Evolutionary conservation across 176 grass and related monocot species (phyloP), one percentile per base, ranked within the genome.

Genomic region (Oryza meridionalis): DNA sequence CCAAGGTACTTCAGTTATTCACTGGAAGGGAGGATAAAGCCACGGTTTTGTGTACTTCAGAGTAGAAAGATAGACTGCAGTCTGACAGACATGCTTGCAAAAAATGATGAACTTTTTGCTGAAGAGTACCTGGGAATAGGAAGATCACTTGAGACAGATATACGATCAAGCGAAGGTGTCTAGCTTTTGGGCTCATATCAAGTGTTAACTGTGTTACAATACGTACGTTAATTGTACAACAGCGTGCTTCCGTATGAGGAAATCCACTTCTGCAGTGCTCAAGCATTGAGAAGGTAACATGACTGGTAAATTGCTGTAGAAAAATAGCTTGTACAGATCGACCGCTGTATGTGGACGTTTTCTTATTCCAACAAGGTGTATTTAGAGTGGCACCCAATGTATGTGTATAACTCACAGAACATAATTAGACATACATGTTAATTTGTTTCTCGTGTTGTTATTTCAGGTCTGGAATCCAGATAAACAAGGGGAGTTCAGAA

Each of bases 1-100:
- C 95, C 92, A 42, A 97, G 95, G 66, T 97, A 91, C 73, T 97
- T 97, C 86, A 94, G 92, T 69, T 97, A 94, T 87, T 92, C 83
- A 70, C 86, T 97, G 15, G 88, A 94, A 62, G 84, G 88, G 82
- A 94, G 76, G 79, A 97, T 97, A 70, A 97, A 90, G 25, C 92
- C 88, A 0, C 90, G 92, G 46, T 97, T 91, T 77, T 89, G 38
- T 43, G 61, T 94, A 51, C 29, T 93, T 15, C 70, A 91, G 87
- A 90, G 62, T 62, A 85, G 82, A 85, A 91, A 90, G 25, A 49
- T 86, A 31, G 81, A 97, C 15, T 94, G 84, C 90, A 87, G 82
- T 90, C 86, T 97, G 82, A 91, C 84, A 65, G 92, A 97, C 53
- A 94, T 97, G 86, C 67, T 97, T 62, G 65, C 84, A 70, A 97